Evolutionary conservation across 306 rosid genomes (phyloP).

Genomic region (Cucurbita ficifolia): DNA sequence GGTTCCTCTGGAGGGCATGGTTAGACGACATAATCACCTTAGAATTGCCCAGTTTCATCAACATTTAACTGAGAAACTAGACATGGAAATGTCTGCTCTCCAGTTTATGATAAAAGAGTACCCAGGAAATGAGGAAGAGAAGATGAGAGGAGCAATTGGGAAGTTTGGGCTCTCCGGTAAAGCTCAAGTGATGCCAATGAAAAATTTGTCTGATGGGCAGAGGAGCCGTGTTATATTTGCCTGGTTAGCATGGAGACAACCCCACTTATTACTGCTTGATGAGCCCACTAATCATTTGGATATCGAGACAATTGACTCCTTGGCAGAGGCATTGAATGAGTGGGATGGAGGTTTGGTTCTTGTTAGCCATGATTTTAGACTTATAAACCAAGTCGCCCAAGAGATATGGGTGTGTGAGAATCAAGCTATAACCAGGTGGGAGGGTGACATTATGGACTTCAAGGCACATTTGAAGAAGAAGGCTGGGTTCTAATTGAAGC

Average conservation of each 20-base stretch:
- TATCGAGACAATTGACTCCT: conserved; percentile 85
- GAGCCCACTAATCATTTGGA: conserved; percentile 98
- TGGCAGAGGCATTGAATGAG: conserved; percentile 94
- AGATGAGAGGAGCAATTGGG: conserved; percentile 87
- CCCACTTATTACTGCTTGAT: conserved; percentile 75
- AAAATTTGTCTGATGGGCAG: conserved; percentile 92
- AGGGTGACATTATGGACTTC: conserved; percentile 87
- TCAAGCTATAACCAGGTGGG: conserved; percentile 78
- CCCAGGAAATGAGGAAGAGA: conserved; percentile 95
- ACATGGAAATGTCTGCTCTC: conserved; percentile 75
- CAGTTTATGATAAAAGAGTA: conserved; percentile 73
- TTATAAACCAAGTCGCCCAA: conserved; percentile 89
- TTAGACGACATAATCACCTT: conserved; percentile 93
- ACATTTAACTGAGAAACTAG: conserved; percentile 87
- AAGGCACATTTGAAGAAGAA: conserved; percentile 63
- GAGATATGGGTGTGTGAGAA: conserved; percentile 97
- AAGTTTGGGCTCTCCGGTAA: conserved; percentile 88
- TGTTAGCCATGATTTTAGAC: conserved; percentile 97
- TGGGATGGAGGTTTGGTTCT: conserved; percentile 99
- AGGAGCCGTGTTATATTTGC: conserved; percentile 90
- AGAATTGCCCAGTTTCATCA: conserved; percentile 94
- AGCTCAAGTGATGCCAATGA: conserved; percentile 97
- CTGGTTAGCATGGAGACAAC: conserved; percentile 91
- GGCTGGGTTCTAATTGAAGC: conserved; percentile 57
- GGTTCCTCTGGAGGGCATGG: conserved; percentile 86